Evolutionary conservation across 148 eudicot genomes (phyloP), one percentile per base, ranked within the genome.

Genomic region (Talinum fruticosum): DNA sequence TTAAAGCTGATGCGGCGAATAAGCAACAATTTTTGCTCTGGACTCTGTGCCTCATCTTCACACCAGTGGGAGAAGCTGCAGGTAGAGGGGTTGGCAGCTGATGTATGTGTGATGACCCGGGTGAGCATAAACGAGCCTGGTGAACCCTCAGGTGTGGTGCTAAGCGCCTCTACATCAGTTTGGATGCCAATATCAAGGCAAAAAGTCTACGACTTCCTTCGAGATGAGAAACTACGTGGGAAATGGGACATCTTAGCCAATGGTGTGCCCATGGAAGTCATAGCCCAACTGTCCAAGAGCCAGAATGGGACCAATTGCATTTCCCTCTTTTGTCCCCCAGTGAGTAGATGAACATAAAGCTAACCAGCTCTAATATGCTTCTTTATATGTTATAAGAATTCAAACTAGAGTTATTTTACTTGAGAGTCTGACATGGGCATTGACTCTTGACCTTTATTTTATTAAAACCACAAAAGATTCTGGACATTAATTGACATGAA

Each of bases 171-270:
- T 70, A 87, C 88, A 4, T 87, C 92, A 4, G 83, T 87, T 33
- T 87, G 89, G 88, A 61, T 89, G 24, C 89, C 90, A 0, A 53
- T 87, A 14, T 71, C 83, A 23, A 88, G 90, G 75, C 82, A 84
- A 34, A 71, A 79, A 44, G 72, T 89, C 32, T 89, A 86, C 38
- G 84, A 79, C 47, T 89, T 87, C 76, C 80, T 89, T 1, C 49
- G 81, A 23, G 84, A 89, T 80, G 90, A 85, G 66, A 79, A 79
- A 45, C 59, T 72, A 19, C 77, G 92, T 6, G 84, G 84, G 35
- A 83, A 84, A 82, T 89, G 92, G 92, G 90, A 87, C 80, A 82
- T 89, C 36, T 83, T 87, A 38, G 83, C 92, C 38, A 84, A 84
- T 67, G 88, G 89, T 12, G 90, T 86, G 16, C 86, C 86, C 6